phyloP scores from a whole-genome alignment of 352 stramenopile genomes.

The Pythium dissimile region DNA sequence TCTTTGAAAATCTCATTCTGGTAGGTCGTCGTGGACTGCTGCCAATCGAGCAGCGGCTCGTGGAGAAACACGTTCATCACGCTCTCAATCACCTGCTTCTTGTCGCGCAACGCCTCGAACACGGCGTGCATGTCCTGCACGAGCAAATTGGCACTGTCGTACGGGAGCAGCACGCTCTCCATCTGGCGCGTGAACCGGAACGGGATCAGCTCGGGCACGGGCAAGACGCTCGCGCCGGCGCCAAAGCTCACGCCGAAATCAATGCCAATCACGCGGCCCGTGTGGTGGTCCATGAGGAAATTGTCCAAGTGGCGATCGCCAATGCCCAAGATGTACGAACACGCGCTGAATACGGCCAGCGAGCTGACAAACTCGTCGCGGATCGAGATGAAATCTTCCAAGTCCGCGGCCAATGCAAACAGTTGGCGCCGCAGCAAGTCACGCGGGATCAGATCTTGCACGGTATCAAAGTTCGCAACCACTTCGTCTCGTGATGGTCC shows the following conservation, averaged over 20 bases:
- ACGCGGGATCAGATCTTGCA: slow-evolving; percentile 63
- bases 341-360: slow-evolving; percentile 83
- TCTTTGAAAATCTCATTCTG: slow-evolving; percentile 53
- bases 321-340: slow-evolving; percentile 88
- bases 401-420: slow-evolving; percentile 56
- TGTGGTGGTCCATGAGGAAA: slow-evolving; percentile 79
- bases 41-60: slow-evolving; percentile 90
- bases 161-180: slow-evolving; percentile 65
- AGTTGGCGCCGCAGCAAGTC: slow-evolving; percentile 81
- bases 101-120: slow-evolving; percentile 77
- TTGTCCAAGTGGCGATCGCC: slow-evolving; percentile 91
- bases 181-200: slow-evolving; percentile 88
- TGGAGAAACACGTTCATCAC: slow-evolving; percentile 92
- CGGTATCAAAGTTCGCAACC: slow-evolving; percentile 40
- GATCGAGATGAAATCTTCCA: slow-evolving; percentile 82
- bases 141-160: slow-evolving; percentile 60
- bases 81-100: slow-evolving; percentile 81
- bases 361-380: slow-evolving; percentile 82
- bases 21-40: slow-evolving; percentile 61
- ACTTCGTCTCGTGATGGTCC: slow-evolving; percentile 47
- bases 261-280: slow-evolving; percentile 84
- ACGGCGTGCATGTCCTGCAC: slow-evolving; percentile 82
- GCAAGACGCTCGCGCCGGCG: slow-evolving; percentile 71
- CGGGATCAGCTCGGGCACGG: slow-evolving; percentile 88
- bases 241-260: slow-evolving; percentile 93